A percentile compares a stretch with the other conserved stretches of the same genome.
phyloP scores from a whole-genome alignment of 768 basidiomycete genomes.

The Collybiopsis luxurians region DNA sequence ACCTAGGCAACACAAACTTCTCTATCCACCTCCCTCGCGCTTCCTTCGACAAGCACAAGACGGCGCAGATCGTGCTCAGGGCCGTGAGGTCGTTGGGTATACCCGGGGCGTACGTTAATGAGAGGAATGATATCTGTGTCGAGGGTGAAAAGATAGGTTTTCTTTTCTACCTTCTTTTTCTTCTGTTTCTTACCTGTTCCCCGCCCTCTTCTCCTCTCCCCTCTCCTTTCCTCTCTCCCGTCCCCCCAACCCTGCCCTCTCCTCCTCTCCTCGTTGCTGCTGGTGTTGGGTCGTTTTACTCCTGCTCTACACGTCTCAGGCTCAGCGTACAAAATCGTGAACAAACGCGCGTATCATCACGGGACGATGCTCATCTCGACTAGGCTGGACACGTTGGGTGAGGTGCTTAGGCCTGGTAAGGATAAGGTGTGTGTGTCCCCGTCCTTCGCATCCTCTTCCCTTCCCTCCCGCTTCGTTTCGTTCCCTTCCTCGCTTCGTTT shows the following conservation, averaged over 20 bases:
- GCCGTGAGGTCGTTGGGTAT: slow-evolving; percentile 79
- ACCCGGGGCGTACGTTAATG: slow-evolving; percentile 70
- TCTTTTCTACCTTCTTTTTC: neutral
- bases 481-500: too few species aligned
- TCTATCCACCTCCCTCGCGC: slow-evolving; percentile 86
- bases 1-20: slow-evolving; percentile 96
- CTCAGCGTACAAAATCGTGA: slow-evolving; percentile 95
- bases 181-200: neutral
- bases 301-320: slow-evolving; percentile 75
- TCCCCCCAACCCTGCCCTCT: too few species aligned
- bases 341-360: slow-evolving; percentile 91
- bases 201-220: slow-evolving; percentile 12
- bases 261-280: neutral
- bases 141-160: slow-evolving; percentile 83
- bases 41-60: slow-evolving; percentile 75
- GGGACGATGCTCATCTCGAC: slow-evolving; percentile 98
- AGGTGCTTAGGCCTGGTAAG: slow-evolving; percentile 43
- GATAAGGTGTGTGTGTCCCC: too few species aligned
- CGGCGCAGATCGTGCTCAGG: slow-evolving; percentile 71
- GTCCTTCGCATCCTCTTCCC: too few species aligned
- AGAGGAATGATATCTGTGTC: slow-evolving; percentile 89
- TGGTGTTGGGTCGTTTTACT: too few species aligned
- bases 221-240: too few species aligned
- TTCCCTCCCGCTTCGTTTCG: too few species aligned
- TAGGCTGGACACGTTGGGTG: slow-evolving; percentile 64